phyloP scores from a whole-genome alignment of 2,329 filamentous ascomycete genomes.

The Nannizzia gypsea region DNA sequence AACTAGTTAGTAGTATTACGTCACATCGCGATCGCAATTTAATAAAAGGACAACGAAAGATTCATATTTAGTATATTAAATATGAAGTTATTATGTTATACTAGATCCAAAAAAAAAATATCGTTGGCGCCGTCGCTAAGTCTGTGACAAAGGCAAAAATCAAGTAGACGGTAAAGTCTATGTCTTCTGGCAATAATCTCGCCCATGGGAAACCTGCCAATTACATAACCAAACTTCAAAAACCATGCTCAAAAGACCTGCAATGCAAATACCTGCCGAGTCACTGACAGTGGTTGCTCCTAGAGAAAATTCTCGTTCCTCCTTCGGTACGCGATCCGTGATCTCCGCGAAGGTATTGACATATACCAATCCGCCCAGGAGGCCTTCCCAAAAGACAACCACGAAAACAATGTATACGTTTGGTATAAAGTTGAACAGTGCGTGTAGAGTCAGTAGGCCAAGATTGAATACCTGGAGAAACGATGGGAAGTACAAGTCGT shows the following conservation, averaged over 20 bases:
- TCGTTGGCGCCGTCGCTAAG: not conserved
- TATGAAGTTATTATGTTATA: not conserved
- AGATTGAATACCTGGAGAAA: conserved; percentile 74
- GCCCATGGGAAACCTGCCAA: conserved; percentile 72
- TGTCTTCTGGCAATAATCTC: conserved; percentile 55
- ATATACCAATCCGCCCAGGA: conserved; percentile 84
- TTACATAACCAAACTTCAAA: conserved; percentile 72
- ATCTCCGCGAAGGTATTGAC: conserved; percentile 95
- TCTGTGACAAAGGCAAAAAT: not conserved
- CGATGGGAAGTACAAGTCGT: conserved; percentile 68
- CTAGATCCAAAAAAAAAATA: not conserved
- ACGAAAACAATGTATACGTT: conserved; percentile 75
- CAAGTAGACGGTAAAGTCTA: not conserved
- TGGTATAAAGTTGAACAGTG: conserved; percentile 69
- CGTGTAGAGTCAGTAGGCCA: conserved; percentile 58
- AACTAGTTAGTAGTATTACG: not conserved
- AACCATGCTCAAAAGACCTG: conserved; percentile 69
- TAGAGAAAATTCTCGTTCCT: conserved; percentile 82
- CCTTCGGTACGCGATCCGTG: conserved; percentile 62
- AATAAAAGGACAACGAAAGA: not conserved
- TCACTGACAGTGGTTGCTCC: conserved; percentile 87
- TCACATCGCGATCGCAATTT: not conserved
- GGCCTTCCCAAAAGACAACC: conserved; percentile 85
- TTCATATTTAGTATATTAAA: not conserved
- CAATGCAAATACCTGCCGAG: conserved; percentile 78